These are phyloP conservation scores for Furcasterigmium furcatum DNA, from an alignment of 2,329 filamentous ascomycete species.

Conservation along the genomic window DNA sequence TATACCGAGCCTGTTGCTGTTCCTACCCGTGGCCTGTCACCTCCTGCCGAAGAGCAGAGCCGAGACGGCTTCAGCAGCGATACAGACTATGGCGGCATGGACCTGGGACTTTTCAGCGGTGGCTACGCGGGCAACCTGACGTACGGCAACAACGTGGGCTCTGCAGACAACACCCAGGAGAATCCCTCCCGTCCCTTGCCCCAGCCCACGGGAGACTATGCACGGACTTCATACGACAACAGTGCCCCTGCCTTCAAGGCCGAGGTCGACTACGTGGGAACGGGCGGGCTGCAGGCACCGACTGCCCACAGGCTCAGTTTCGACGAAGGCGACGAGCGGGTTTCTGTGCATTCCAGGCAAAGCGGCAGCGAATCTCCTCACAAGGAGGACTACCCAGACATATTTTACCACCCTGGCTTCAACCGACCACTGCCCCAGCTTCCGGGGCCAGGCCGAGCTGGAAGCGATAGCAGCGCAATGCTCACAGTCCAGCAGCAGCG, in stretches of 20 bases:
- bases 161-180: constrained; percentile 34
- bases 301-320: constrained; percentile 76
- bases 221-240: constrained; percentile 32
- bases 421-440: constrained; percentile 62
- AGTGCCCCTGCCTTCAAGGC: constrained; percentile 48
- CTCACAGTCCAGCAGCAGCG: constrained; percentile 42
- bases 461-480: constrained; percentile 57
- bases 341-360: constrained; percentile 51
- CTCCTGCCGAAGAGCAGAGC: constrained; percentile 46
- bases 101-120: constrained; percentile 72
- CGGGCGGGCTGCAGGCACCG: constrained; percentile 82
- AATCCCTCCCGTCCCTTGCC: constrained; percentile 47
- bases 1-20: constrained; percentile 33
- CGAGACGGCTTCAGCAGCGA: constrained; percentile 51
- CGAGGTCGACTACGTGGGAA: constrained; percentile 82
- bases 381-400: constrained; percentile 76
- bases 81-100: constrained; percentile 68
- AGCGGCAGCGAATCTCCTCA: constrained; percentile 64
- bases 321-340: constrained; percentile 84
- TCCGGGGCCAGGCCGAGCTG: constrained; percentile 48
- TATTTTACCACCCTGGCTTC: constrained; percentile 91
- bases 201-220: constrained; percentile 31
- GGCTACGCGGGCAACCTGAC: constrained; percentile 56
- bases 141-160: constrained; percentile 46
- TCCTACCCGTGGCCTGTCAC: constrained; percentile 32